Evolutionary conservation across 495 filamentous ascomycete genomes (phyloP).

Genomic region (Cryomyces antarcticus): DNA sequence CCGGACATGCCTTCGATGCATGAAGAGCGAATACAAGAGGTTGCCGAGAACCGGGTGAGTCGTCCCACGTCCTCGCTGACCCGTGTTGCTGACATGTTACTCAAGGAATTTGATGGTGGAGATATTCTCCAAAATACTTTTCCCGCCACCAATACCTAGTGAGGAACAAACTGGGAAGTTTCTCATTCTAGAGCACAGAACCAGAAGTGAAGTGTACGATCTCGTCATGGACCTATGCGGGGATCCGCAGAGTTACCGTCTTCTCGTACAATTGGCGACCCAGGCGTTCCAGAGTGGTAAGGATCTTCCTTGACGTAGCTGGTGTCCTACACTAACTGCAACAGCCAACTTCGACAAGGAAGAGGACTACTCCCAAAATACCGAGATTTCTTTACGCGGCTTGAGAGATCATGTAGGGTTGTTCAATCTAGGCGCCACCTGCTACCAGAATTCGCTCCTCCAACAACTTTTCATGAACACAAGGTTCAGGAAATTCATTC

Average conservation of each 20-base stretch:
- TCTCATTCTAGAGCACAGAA: slow-evolving; percentile 31
- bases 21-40: too few species aligned
- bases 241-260: too few species aligned
- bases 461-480: slow-evolving; percentile 96
- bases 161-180: slow-evolving; percentile 2
- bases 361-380: too few species aligned
- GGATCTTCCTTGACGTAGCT: too few species aligned
- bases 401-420: slow-evolving; percentile 54
- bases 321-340: too few species aligned
- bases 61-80: too few species aligned
- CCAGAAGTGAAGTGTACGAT: slow-evolving; percentile 41
- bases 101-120: slow-evolving; percentile 25
- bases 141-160: slow-evolving; percentile 9
- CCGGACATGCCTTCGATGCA: slow-evolving; percentile 7
- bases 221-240: slow-evolving; percentile 32
- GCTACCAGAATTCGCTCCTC: slow-evolving; percentile 89
- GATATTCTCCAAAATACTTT: slow-evolving; percentile 48
- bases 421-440: slow-evolving; percentile 83
- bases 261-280: too few species aligned
- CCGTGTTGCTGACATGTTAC: too few species aligned
- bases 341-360: too few species aligned
- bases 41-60: too few species aligned
- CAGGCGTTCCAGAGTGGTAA: too few species aligned
- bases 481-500: slow-evolving; percentile 68
- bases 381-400: too few species aligned